Conservation (phyloP, 148 eudicot genomes). For the Tetragonia tetragonoides region DNA sequence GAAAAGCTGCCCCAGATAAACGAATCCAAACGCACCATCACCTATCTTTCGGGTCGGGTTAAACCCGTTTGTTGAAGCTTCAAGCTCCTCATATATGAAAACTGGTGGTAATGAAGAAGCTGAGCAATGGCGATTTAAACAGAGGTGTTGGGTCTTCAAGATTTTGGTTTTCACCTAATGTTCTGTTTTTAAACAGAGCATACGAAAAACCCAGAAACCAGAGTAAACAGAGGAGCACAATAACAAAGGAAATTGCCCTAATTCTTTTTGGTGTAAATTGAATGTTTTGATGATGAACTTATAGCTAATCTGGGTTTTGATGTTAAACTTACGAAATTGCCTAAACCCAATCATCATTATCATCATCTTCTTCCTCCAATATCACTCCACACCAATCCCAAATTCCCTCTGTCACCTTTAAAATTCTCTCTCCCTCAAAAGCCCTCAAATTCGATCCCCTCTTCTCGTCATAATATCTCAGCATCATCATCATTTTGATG, state of each 20-base stretch:
- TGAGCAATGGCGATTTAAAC: conserved; percentile 64
- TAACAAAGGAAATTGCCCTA: conserved; percentile 20
- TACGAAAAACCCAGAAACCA: conserved; percentile 21
- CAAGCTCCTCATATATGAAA: conserved; percentile 83
- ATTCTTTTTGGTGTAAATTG: conserved; percentile 11
- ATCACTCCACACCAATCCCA: too few relatives aligned
- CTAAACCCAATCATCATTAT: too few relatives aligned
- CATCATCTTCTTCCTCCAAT: too few relatives aligned
- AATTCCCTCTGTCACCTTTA: too few relatives aligned
- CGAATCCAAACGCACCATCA: conserved; percentile 87
- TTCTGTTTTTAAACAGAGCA: conserved; percentile 32
- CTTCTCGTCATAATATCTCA: too few relatives aligned
- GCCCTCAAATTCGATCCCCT: too few relatives aligned
- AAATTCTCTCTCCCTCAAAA: too few relatives aligned
- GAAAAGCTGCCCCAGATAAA: conserved; percentile 58
- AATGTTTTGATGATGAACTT: too few relatives aligned
- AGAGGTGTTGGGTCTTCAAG: conserved; percentile 59
- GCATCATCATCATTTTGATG: too few relatives aligned
- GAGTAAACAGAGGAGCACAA: conserved; percentile 36
- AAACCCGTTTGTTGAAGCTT: conserved; percentile 67
- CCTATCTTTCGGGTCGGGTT: conserved; percentile 78
- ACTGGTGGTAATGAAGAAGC: conserved; percentile 76
- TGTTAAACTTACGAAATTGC: too few relatives aligned
- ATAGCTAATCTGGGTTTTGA: too few relatives aligned
- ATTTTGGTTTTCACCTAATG: not conserved